phyloP scores from a whole-genome alignment of 2,329 filamentous ascomycete genomes.

The Lecanicillium sp. region DNA sequence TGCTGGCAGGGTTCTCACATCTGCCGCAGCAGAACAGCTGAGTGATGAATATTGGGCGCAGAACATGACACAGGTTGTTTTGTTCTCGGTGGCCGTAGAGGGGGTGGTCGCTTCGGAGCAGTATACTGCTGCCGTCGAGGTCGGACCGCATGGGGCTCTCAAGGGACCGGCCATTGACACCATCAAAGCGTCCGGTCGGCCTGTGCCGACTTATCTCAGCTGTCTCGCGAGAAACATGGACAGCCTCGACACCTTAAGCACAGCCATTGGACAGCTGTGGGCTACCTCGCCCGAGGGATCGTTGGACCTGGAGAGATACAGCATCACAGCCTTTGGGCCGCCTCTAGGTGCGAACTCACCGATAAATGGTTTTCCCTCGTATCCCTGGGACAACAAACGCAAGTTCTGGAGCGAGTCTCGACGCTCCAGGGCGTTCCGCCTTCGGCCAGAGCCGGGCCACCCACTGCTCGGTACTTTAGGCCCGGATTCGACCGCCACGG shows the following conservation, averaged over 20 bases:
- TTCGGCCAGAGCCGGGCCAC: too few relatives aligned
- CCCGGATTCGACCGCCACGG: too few relatives aligned
- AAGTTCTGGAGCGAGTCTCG: conserved; percentile 6
- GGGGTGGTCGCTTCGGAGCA: background rate
- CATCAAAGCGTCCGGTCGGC: conserved; percentile 19
- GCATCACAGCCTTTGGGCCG: too few relatives aligned
- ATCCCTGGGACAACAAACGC: conserved; percentile 8
- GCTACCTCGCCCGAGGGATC: too few relatives aligned
- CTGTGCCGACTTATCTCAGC: background rate
- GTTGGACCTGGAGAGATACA: too few relatives aligned
- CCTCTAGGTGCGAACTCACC: background rate
- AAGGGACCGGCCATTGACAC: conserved; percentile 27
- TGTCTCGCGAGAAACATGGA: too few relatives aligned
- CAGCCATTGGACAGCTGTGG: too few relatives aligned
- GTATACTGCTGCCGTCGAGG: conserved; percentile 1
- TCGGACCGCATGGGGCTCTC: conserved; percentile 23
- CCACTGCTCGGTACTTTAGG: too few relatives aligned
- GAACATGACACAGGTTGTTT: conserved; percentile 11
- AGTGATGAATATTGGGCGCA: conserved; percentile 1
- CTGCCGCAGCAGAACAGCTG: background rate
- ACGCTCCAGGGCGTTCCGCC: background rate
- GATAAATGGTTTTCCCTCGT: background rate
- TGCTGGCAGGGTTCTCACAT: background rate
- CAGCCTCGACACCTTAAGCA: too few relatives aligned
- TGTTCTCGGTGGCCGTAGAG: conserved; percentile 11